A percentile compares a stretch with the other conserved stretches of the same genome.
Conservation (phyloP, 2,329 filamentous ascomycete species). For the Graphiopsis chlorocephala region DNA sequence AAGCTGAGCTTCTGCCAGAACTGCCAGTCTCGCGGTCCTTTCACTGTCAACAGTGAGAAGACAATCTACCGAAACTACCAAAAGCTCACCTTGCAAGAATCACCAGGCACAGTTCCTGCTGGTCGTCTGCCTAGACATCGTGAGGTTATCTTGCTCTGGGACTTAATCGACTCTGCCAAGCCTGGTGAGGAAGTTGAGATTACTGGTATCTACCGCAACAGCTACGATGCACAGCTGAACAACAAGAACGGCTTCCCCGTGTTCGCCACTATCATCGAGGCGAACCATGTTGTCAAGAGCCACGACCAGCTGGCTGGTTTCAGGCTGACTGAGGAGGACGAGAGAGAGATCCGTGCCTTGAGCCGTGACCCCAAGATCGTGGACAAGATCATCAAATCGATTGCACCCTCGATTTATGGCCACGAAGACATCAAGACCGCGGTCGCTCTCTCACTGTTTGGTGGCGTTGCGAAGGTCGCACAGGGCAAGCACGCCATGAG, state of each 20-base stretch:
- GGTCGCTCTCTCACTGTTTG: conserved; percentile 88
- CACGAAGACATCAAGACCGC: conserved; percentile 97
- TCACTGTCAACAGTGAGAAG: conserved; percentile 94
- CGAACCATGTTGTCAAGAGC: conserved; percentile 94
- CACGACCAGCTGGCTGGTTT: conserved; percentile 98
- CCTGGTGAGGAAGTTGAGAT: conserved; percentile 97
- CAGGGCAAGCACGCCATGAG: conserved; percentile 85
- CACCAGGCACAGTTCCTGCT: conserved; percentile 92
- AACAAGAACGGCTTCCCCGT: conserved; percentile 99
- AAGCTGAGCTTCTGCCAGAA: conserved; percentile 95
- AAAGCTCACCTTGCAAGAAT: conserved; percentile 94
- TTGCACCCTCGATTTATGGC: conserved; percentile 96
- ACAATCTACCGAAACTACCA: conserved; percentile 99
- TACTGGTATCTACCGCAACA: conserved; percentile 95
- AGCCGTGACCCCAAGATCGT: conserved; percentile 86
- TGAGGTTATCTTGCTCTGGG: conserved; percentile 93
- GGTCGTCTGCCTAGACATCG: conserved; percentile 89
- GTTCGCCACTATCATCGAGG: conserved; percentile 95
- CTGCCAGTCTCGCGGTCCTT: conserved; percentile 92
- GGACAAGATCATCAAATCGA: conserved; percentile 87
- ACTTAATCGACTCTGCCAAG: conserved; percentile 94
- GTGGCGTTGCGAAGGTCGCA: conserved; percentile 88
- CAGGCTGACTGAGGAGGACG: conserved; percentile 90
- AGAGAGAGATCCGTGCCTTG: conserved; percentile 83
- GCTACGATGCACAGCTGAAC: conserved; percentile 95